Base-by-base conservation (phyloP, 2,329 filamentous ascomycete species). In the Didymella arachidicola region DNA sequence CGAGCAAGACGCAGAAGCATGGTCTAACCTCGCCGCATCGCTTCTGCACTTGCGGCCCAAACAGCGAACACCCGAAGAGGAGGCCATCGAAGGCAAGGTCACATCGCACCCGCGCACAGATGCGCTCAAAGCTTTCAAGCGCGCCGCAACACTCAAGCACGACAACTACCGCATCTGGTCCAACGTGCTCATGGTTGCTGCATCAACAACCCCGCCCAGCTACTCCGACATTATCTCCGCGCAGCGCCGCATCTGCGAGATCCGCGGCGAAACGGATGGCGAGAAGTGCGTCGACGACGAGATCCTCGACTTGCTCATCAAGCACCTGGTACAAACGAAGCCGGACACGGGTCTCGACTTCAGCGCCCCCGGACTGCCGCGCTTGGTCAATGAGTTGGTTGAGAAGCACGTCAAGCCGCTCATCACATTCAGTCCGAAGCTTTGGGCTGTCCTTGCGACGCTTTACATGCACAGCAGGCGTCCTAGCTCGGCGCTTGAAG, bases 151-250 rank as follows among this genome's bases (percentile, higher is more conserved):
- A 4, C 85, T 97, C 25, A 92, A 96, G 49, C 86, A 92, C 76
- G 89, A 93, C 68, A 94, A 94, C 79, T 91, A 90, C 84, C 88
- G 92, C 67, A 97, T 99, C 75, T 98, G 94, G 94, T 92, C 96
- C 73, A 99, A 99, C 70, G 89, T 98, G 16, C 86, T 99, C 57
- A 95, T 93, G 0, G 88, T 98, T 22, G 90, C 91, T 0, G 87
- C 91, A 0, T 90, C 92, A 1, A 85, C 95, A 27, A 84, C 83
- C 0, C 93, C 94, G 0, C 89, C 91, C 0, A 87, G 89, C 0
- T 88, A 92, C 71, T 76, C 82, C 0, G 92, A 97, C 61, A 86
- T 97, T 49, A 80, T 97, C 30, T 82, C 89, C 4, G 92, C 92
- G 0, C 84, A 95, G 59, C 86, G 84, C 39, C 87, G 89, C 60